Percentiles rank a stretch among this genome's conserved stretches.
Evolutionary conservation across 306 rosid genomes (phyloP).

Genomic region (Castanea sativa): DNA sequence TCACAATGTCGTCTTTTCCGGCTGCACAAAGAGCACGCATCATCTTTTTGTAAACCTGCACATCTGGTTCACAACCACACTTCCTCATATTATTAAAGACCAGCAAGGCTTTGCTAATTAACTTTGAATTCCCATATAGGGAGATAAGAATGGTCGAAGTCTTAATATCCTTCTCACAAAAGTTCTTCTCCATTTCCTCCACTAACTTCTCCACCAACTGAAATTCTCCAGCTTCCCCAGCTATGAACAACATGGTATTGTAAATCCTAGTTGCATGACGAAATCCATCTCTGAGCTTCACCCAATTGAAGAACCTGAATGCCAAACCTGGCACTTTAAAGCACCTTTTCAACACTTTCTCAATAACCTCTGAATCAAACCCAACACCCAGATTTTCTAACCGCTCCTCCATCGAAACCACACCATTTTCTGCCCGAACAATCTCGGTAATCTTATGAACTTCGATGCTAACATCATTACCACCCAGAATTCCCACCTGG

Average conservation of each 20-base stretch:
- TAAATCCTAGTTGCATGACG: slow-evolving; percentile 49
- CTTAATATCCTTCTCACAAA: slow-evolving; percentile 50
- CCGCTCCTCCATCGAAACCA: slow-evolving; percentile 53
- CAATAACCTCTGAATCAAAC: slow-evolving; percentile 55
- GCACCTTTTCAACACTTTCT: slow-evolving; percentile 78
- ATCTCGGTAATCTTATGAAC: slow-evolving; percentile 53
- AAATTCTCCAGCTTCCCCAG: slow-evolving; percentile 75
- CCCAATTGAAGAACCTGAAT: slow-evolving; percentile 66
- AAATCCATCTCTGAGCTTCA: slow-evolving; percentile 55
- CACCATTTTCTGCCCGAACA: slow-evolving; percentile 41
- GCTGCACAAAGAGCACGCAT: slow-evolving; percentile 55
- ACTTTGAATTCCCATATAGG: slow-evolving; percentile 61
- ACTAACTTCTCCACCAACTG: slow-evolving; percentile 58
- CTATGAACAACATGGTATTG: slow-evolving; percentile 65
- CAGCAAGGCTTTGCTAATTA: slow-evolving; percentile 57
- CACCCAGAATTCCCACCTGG: slow-evolving; percentile 31
- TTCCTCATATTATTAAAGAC: slow-evolving; percentile 57
- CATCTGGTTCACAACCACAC: slow-evolving; percentile 67
- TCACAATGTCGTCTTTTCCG: slow-evolving; percentile 68
- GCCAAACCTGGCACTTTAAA: slow-evolving; percentile 71
- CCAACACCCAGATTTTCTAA: slow-evolving; percentile 41
- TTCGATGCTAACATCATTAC: slow-evolving; percentile 45
- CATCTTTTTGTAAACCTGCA: slow-evolving; percentile 48
- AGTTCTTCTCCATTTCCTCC: slow-evolving; percentile 62
- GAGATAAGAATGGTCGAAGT: slow-evolving; percentile 85